These are phyloP conservation scores for Harrya chromipes DNA, from an alignment of 768 basidiomycete species.

Conservation along the genomic window DNA sequence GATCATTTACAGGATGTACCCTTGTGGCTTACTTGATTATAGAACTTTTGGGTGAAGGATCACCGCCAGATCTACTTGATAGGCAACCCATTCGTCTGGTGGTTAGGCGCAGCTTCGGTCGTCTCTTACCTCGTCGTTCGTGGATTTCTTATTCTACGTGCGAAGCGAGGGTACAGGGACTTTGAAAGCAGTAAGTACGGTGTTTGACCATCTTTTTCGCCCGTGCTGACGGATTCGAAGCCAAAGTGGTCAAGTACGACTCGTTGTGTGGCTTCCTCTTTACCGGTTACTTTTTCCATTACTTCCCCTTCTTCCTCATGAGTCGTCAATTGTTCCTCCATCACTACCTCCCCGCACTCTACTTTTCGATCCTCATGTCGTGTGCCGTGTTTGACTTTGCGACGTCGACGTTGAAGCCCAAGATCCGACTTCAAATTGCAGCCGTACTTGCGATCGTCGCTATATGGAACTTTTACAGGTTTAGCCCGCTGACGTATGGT, in stretches of 20 bases:
- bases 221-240: constrained; percentile 37
- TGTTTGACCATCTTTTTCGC: background rate
- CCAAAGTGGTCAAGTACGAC: constrained; percentile 90
- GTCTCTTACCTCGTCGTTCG: constrained; percentile 64
- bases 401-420: constrained; percentile 74
- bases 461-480: constrained; percentile 73
- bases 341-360: constrained; percentile 97
- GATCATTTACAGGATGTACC: background rate
- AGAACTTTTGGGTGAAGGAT: constrained; percentile 99
- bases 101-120: constrained; percentile 72
- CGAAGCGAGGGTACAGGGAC: constrained; percentile 88
- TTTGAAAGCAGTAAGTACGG: constrained; percentile 78
- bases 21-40: constrained; percentile 6
- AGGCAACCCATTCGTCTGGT: constrained; percentile 96
- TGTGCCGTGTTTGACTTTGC: constrained; percentile 81
- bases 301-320: constrained; percentile 98
- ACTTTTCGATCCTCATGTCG: constrained; percentile 80
- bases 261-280: constrained; percentile 87
- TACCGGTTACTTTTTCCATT: constrained; percentile 90
- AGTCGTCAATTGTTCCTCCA: constrained; percentile 95
- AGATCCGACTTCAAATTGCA: constrained; percentile 77
- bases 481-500: constrained; percentile 84
- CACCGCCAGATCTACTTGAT: constrained; percentile 93
- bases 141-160: constrained; percentile 79
- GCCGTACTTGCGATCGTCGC: constrained; percentile 69